These are phyloP conservation scores for Leccinum variicolor DNA, from an alignment of 768 basidiomycete species.

Conservation along the genomic window DNA sequence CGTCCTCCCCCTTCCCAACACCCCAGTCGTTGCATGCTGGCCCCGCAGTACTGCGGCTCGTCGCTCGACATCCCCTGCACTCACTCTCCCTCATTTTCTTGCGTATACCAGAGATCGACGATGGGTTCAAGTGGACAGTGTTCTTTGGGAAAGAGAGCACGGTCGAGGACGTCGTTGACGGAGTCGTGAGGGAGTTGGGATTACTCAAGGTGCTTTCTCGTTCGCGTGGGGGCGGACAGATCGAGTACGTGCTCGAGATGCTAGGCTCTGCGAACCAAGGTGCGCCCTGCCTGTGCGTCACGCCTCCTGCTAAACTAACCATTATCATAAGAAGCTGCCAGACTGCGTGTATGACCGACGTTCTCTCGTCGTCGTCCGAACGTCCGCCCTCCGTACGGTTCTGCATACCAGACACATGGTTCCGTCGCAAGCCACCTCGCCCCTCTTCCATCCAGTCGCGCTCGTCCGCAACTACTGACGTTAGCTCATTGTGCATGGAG, in stretches of 20 bases:
- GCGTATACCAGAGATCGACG: slow-evolving; percentile 75
- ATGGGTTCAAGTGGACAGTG: slow-evolving; percentile 62
- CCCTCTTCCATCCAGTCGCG: slow-evolving; percentile 45
- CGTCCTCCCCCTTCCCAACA: slow-evolving; percentile 48
- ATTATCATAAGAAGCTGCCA: slow-evolving; percentile 9
- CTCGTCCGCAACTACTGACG: slow-evolving; percentile 52
- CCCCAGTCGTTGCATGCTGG: slow-evolving; percentile 58
- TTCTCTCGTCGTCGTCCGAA: slow-evolving; percentile 12
- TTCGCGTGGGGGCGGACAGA: slow-evolving; percentile 55
- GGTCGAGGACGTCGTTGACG: slow-evolving; percentile 51
- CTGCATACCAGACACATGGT: slow-evolving; percentile 80
- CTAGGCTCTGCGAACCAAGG: slow-evolving; percentile 40
- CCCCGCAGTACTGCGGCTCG: slow-evolving; percentile 33
- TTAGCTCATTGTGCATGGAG: slow-evolving; percentile 9
- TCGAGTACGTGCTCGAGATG: slow-evolving; percentile 77
- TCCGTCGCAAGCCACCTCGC: slow-evolving; percentile 61
- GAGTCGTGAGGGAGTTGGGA: slow-evolving; percentile 61
- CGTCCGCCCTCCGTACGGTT: slow-evolving; percentile 43
- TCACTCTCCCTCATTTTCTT: slow-evolving; percentile 51
- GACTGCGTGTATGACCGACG: slow-evolving; percentile 14
- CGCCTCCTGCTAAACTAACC: no score
- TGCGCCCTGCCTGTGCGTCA: slow-evolving; percentile 31
- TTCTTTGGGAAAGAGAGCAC: slow-evolving; percentile 61
- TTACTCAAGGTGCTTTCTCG: slow-evolving; percentile 64
- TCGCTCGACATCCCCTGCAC: no score